Evolutionary conservation across 352 stramenopile genomes (phyloP).

Genomic region (Pythium volutum): DNA sequence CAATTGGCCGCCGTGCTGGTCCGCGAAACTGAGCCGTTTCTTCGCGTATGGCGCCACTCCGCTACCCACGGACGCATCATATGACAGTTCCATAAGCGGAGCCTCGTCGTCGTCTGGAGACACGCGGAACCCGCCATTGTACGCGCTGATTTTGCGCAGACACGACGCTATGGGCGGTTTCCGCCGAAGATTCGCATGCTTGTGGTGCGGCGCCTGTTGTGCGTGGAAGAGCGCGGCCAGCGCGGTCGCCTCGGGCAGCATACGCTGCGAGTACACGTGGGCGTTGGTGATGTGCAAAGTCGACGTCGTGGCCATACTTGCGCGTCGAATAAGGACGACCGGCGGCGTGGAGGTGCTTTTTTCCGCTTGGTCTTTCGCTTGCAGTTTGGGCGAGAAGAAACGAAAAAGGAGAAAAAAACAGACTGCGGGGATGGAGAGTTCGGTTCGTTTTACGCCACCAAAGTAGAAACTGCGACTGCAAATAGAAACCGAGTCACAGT

Average conservation of each 20-base stretch:
- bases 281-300: neutral
- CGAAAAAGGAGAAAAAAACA: slow-evolving; percentile 2
- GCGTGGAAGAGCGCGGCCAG: slow-evolving; percentile 19
- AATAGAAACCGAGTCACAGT: neutral
- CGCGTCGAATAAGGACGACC: neutral
- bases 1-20: slow-evolving; percentile 49
- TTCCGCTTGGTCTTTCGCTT: neutral
- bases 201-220: neutral
- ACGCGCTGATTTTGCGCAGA: slow-evolving; percentile 53
- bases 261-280: slow-evolving; percentile 17
- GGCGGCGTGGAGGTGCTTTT: neutral
- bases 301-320: slow-evolving; percentile 11
- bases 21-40: slow-evolving; percentile 58
- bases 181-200: slow-evolving; percentile 7
- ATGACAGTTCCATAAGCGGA: neutral
- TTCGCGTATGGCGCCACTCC: slow-evolving; percentile 36
- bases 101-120: slow-evolving; percentile 18
- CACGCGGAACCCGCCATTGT: slow-evolving; percentile 29
- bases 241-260: slow-evolving; percentile 15
- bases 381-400: slow-evolving; percentile 9
- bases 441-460: slow-evolving; percentile 9
- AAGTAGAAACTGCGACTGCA: neutral
- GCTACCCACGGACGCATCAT: slow-evolving; percentile 15
- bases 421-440: slow-evolving; percentile 1
- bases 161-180: slow-evolving; percentile 22